These are phyloP conservation scores for Xerocomus potaroensis DNA, from an alignment of 768 basidiomycete genomes.

Conservation along the genomic window DNA sequence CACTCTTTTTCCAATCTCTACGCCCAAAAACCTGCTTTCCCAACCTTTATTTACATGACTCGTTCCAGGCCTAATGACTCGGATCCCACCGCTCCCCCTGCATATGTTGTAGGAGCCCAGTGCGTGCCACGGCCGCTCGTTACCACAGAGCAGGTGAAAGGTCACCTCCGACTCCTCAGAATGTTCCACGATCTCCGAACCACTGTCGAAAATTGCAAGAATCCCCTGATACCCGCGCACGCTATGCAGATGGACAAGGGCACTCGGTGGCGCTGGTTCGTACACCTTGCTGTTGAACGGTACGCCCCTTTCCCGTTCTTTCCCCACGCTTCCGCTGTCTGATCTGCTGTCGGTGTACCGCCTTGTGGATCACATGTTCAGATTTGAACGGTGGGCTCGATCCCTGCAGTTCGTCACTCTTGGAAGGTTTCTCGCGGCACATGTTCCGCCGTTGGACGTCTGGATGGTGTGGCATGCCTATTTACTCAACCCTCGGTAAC, in stretches of 20 bases:
- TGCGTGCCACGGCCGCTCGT: slow-evolving; percentile 26
- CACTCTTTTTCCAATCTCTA: neutral
- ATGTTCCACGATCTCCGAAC: slow-evolving; percentile 30
- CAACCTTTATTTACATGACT: neutral
- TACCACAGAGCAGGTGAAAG: slow-evolving; percentile 28
- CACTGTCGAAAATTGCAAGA: slow-evolving; percentile 27
- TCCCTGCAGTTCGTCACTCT: slow-evolving; percentile 22
- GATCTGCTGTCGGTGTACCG: neutral
- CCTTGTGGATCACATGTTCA: neutral
- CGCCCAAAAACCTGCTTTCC: neutral
- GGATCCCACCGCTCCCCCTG: neutral
- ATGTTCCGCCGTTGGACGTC: slow-evolving; percentile 37
- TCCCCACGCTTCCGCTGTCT: neutral
- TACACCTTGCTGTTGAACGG: slow-evolving; percentile 38
- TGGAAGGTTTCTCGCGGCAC: slow-evolving; percentile 22
- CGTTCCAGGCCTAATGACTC: neutral
- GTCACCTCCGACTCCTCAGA: slow-evolving; percentile 33
- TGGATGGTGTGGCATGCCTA: slow-evolving; percentile 44
- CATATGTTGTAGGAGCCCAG: slow-evolving; percentile 20
- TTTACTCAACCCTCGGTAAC: slow-evolving; percentile 35
- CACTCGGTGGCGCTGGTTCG: slow-evolving; percentile 38
- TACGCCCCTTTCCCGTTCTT: slow-evolving; percentile 4
- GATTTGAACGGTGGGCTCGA: slow-evolving; percentile 35
- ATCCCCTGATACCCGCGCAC: slow-evolving; percentile 24
- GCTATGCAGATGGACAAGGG: slow-evolving; percentile 24